Evolutionary conservation across 208 protist genomes (phyloP).

Genomic region (Trypanosoma boissoni): DNA sequence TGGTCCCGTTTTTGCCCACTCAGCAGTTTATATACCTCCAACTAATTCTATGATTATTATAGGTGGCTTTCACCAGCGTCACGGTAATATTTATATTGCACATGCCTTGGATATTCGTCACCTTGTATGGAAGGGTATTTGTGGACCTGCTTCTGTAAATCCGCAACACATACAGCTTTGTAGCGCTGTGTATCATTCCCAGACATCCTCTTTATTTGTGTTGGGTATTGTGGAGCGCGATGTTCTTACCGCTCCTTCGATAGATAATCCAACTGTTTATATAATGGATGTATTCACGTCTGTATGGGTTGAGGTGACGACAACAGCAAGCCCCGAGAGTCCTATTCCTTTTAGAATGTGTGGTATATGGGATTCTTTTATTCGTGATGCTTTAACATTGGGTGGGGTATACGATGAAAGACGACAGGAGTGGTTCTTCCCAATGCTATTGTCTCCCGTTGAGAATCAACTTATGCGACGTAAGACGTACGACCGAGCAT

Average conservation of each 20-base stretch:
- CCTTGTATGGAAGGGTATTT: conserved; percentile 74
- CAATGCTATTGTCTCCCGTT: conserved; percentile 36
- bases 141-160: conserved; percentile 54
- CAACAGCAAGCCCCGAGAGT: conserved; percentile 53
- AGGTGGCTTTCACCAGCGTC: conserved; percentile 83
- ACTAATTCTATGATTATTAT: conserved; percentile 69
- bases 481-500: not conserved
- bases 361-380: conserved; percentile 59
- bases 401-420: conserved; percentile 56
- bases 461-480: conserved; percentile 18
- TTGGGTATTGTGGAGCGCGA: conserved; percentile 51
- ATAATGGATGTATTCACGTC: conserved; percentile 68
- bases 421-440: conserved; percentile 72
- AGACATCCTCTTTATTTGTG: conserved; percentile 49
- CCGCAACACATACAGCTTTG: conserved; percentile 78
- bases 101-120: conserved; percentile 82
- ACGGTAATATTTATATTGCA: conserved; percentile 79
- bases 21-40: conserved; percentile 59
- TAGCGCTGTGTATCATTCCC: conserved; percentile 39
- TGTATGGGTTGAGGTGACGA: conserved; percentile 67
- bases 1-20: conserved; percentile 79
- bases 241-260: not conserved
- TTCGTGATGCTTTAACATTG: conserved; percentile 53
- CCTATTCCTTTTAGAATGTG: conserved; percentile 80
- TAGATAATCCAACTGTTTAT: conserved; percentile 42